Evolutionary conservation across 768 basidiomycete genomes (phyloP), one percentile per base, ranked within the genome.

Genomic region (Phaeotremella fagi): DNA sequence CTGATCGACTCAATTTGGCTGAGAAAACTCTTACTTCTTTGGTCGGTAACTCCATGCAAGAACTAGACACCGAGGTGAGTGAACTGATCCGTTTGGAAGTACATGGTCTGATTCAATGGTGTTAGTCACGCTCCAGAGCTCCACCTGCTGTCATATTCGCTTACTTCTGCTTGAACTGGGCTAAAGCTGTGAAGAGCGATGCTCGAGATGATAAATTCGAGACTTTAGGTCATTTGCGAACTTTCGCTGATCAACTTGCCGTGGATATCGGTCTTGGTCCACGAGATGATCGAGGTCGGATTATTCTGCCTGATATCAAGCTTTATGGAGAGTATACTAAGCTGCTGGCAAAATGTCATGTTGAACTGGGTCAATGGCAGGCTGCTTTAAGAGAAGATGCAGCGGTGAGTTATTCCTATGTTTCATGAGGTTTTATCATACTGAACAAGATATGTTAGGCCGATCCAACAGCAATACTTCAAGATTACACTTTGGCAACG

Each of bases 331-430:
- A 89, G 63, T 79, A 89, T 27, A 87, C 88, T 0, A 83, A 79
- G n/a, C 78, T 99, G 7, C 82, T 98, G n/a, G 94, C 94, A 0
- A 83, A 92, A 23, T 98, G 94, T 76, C 92, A 90, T 75, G 88
- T 92, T 78, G 97, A 98, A 75, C 84, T 88, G 57, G 95, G 90
- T 4, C 83, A 94, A 72, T 99, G 95, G 95, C 88, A 94, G 71
- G 81, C 82, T 14, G 84, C 83, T 16, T 76, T 92, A 15, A 82
- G 83, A 49, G 84, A 86, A n/a, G 79, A n/a, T n/a, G n/a, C n/a
- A n/a, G n/a, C n/a, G n/a, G 91, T 90, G 60, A 67, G 87, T 77
- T 45, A 15, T n/a, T n/a, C n/a, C n/a, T n/a, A n/a, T n/a, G n/a
- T n/a, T n/a, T n/a, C n/a, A n/a, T n/a, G n/a, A n/a, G n/a, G n/a